These are phyloP conservation scores for Decorospora gaudefroyi DNA, from an alignment of 2,329 filamentous ascomycete species.

Conservation along the genomic window DNA sequence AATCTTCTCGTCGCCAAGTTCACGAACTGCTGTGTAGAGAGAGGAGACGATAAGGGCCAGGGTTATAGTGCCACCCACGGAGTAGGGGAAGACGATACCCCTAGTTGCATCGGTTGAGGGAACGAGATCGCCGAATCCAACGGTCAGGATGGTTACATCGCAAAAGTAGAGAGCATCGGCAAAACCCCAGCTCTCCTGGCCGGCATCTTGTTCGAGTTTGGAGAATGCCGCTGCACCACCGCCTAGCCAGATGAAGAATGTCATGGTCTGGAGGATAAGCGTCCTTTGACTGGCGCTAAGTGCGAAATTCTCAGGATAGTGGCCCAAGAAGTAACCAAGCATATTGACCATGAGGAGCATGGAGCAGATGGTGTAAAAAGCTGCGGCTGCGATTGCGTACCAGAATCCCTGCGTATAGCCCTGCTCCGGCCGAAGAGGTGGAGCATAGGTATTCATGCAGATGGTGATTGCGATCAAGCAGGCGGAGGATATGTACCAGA, in stretches of 20 bases:
- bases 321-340: constrained; percentile 72
- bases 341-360: constrained; percentile 79
- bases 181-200: constrained; percentile 65
- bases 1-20: constrained; percentile 66
- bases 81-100: constrained; percentile 79
- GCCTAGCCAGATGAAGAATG: constrained; percentile 80
- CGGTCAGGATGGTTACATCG: constrained; percentile 50
- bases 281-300: constrained; percentile 82
- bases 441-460: constrained; percentile 66
- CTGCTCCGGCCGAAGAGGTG: constrained; percentile 54
- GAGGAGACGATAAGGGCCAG: constrained; percentile 82
- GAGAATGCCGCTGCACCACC: constrained; percentile 77
- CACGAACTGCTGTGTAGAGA: constrained; percentile 68
- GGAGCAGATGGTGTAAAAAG: constrained; percentile 78
- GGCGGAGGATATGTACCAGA: constrained; percentile 70
- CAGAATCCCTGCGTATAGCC: constrained; percentile 81
- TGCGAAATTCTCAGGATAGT: constrained; percentile 77
- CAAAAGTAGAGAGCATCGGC: constrained; percentile 66
- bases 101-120: constrained; percentile 62
- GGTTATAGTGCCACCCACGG: constrained; percentile 80
- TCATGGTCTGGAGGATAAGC: constrained; percentile 86
- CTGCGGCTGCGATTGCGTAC: constrained; percentile 79
- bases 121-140: constrained; percentile 59
- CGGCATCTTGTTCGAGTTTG: constrained; percentile 60
- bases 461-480: constrained; percentile 69